Evolutionary conservation across 129 eudicot species (phyloP).

Genomic region (Apium graveolens): DNA sequence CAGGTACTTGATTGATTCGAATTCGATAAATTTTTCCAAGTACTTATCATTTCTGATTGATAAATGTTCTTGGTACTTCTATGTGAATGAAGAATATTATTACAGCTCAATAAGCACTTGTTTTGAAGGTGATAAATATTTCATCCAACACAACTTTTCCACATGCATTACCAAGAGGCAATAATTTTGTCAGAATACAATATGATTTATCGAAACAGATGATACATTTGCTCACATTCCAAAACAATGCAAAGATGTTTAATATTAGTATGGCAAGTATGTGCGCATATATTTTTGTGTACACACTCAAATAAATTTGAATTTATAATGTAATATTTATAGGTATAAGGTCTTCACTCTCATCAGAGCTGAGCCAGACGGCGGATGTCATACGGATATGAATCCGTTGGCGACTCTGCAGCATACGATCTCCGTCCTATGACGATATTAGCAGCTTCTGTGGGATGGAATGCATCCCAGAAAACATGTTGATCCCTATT

Average conservation of each 20-base stretch:
- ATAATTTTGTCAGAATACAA: neutral
- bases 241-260: neutral
- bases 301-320: neutral
- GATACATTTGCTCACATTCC: neutral
- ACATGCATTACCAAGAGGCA: no score
- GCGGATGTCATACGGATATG: slow-evolving; percentile 5
- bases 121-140: no score
- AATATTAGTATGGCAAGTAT: neutral
- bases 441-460: neutral
- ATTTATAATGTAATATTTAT: neutral
- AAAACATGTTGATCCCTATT: neutral
- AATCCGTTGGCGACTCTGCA: neutral
- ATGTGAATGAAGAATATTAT: no score
- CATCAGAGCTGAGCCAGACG: slow-evolving; percentile 6
- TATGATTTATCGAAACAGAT: no score
- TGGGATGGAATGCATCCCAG: slow-evolving; percentile 8
- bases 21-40: no score
- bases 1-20: no score
- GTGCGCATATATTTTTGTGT: neutral
- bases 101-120: no score
- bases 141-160: no score
- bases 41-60: no score
- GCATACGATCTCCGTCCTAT: slow-evolving; percentile 9
- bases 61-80: no score
- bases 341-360: neutral